Percentiles rank a stretch among this genome's conserved stretches.
phyloP scores from a whole-genome alignment of 352 stramenopile genomes.

The Plasmopara viticola region DNA sequence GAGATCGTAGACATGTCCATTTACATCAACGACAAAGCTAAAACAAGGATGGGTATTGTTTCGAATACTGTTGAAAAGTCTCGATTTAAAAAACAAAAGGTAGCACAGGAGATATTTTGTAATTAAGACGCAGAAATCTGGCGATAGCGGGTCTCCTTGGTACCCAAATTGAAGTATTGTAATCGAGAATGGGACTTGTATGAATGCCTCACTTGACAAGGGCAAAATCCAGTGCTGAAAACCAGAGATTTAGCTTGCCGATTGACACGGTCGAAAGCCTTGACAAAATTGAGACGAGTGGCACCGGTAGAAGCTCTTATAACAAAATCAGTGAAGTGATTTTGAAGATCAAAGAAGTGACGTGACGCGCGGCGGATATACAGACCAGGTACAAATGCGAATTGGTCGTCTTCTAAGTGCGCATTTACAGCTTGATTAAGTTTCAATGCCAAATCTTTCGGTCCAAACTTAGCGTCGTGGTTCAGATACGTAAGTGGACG shows the following conservation, averaged over 20 bases:
- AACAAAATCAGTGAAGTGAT: background rate
- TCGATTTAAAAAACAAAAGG: background rate
- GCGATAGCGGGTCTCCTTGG: background rate
- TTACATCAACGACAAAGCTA: background rate
- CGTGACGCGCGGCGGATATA: background rate
- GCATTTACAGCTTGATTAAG: background rate
- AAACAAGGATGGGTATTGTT: background rate
- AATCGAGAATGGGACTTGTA: background rate
- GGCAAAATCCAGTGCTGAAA: background rate
- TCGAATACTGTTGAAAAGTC: background rate
- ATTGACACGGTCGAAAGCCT: background rate
- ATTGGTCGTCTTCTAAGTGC: background rate
- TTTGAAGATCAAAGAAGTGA: background rate
- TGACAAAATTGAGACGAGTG: background rate
- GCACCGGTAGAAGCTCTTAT: background rate
- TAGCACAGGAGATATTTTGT: background rate
- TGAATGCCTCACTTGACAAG: background rate
- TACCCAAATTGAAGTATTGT: background rate
- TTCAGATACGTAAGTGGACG: background rate
- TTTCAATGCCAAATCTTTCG: background rate
- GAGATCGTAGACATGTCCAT: background rate
- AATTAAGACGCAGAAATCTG: background rate
- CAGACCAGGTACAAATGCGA: background rate
- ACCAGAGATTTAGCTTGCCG: background rate
- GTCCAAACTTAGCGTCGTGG: background rate